Evolutionary conservation across 2,329 filamentous ascomycete genomes (phyloP).

Genomic region (Verticillium nubilum): DNA sequence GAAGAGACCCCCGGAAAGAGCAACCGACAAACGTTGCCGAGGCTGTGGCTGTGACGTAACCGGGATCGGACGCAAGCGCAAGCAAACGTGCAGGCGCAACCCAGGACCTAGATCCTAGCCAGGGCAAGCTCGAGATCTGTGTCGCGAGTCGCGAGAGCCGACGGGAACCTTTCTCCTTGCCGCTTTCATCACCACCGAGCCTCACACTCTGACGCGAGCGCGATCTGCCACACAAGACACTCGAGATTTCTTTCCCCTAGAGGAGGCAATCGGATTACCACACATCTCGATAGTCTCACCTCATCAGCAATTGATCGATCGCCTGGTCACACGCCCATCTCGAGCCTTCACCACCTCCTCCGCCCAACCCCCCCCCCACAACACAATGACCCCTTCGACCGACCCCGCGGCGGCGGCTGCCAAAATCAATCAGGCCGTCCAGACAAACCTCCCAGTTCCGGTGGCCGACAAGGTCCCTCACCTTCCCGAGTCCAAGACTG

Average conservation of each 20-base stretch:
- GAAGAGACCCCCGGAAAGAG: background rate
- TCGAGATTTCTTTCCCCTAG: background rate
- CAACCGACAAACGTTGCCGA: background rate
- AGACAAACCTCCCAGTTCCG: conserved; percentile 20
- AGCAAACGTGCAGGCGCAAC: background rate
- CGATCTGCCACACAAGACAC: background rate
- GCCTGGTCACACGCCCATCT: background rate
- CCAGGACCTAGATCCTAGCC: background rate
- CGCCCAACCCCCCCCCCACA: background rate
- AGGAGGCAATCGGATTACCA: background rate
- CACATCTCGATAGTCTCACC: background rate
- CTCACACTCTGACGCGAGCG: background rate
- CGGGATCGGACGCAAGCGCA: background rate
- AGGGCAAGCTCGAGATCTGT: background rate
- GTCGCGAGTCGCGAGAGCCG: background rate
- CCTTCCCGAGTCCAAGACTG: conserved; percentile 33
- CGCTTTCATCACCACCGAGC: background rate
- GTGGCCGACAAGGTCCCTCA: conserved; percentile 34
- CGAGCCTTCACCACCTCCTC: background rate
- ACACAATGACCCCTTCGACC: conserved; percentile 16
- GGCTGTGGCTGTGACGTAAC: background rate
- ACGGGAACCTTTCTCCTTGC: background rate
- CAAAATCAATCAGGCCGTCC: background rate
- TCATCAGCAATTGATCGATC: background rate
- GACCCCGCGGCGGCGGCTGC: conserved; percentile 8